Evolutionary conservation across 2,329 filamentous ascomycete genomes (phyloP), one percentile per base, ranked within the genome.

Genomic region (Colletotrichum liaoningense): DNA sequence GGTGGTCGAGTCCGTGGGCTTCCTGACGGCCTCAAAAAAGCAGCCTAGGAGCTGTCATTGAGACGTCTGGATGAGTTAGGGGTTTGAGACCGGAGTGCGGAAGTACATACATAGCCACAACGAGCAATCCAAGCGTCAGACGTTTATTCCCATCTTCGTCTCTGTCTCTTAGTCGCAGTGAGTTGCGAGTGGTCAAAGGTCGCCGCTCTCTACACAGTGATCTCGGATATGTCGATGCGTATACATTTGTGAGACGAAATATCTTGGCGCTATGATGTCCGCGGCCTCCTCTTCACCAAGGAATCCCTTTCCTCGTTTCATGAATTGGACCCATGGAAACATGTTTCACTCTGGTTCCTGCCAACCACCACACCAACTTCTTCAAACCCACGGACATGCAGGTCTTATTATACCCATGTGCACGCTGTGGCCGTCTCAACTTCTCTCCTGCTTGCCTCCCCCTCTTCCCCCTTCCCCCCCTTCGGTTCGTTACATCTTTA

Each of bases 281-380:
- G 16, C 19, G 22, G 49, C 14, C 2, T 63, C 38, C 30, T 19
- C 19, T 28, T 11, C 19, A 16, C 22, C 28, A 9, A 26, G 6
- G 42, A 35, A 22, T 54, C 30, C 19, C 19, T 49, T 28, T 33
- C 8, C n/a, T 55, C 11, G 70, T 73, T 73, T 65, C 70, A 70
- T 73, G 67, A 60, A 60, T 56, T 55, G 66, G 46, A 26, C 57
- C 59, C 54, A 69, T 42, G 46, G 54, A 69, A 69, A 60, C 70
- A 60, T 73, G 70, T 72, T 69, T 73, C 70, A 62, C 63, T 56
- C 24, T 38, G 26, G 59, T 64, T 55, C 38, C 14, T 72, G 69
- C 30, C 24, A 19, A 49, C 7, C 19, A 49, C 22, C n/a, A 26
- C 46, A 35, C 28, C 28, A 26, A 7, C 46, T 42, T 42, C 35